Conservation (phyloP, 495 filamentous ascomycete species). For the Daldinia vernicosa region DNA sequence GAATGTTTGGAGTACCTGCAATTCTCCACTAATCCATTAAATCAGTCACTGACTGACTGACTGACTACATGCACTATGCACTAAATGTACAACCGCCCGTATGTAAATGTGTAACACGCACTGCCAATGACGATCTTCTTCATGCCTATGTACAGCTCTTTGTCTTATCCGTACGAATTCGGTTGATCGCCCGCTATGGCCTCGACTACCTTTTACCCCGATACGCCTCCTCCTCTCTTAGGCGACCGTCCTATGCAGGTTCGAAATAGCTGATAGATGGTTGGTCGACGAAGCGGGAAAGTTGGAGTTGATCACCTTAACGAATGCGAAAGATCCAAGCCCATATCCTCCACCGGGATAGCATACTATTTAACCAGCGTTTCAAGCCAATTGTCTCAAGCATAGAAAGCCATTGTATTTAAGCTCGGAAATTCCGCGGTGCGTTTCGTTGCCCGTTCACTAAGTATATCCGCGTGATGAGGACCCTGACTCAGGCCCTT, state of each 20-base stretch:
- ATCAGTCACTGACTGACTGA: background rate
- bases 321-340: constrained; percentile 19
- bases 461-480: constrained; percentile 3
- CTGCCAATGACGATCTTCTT: background rate
- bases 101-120: background rate
- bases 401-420: constrained; percentile 15
- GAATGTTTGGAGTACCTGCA: constrained; percentile 9
- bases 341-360: constrained; percentile 4
- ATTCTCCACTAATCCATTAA: background rate
- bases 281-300: constrained; percentile 31
- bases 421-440: background rate
- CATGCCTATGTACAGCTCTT: background rate
- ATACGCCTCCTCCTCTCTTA: constrained; percentile 25
- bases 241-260: constrained; percentile 28
- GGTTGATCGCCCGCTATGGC: constrained; percentile 14
- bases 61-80: background rate
- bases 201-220: constrained; percentile 10
- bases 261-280: constrained; percentile 32
- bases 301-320: constrained; percentile 32
- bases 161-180: constrained; percentile 22
- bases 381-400: background rate
- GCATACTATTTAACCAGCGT: background rate
- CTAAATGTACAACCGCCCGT: background rate
- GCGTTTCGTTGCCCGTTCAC: constrained; percentile 5
- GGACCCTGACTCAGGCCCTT: constrained; percentile 24